phyloP scores from a whole-genome alignment of 495 filamentous ascomycete genomes.

The Amorphotheca resinae region DNA sequence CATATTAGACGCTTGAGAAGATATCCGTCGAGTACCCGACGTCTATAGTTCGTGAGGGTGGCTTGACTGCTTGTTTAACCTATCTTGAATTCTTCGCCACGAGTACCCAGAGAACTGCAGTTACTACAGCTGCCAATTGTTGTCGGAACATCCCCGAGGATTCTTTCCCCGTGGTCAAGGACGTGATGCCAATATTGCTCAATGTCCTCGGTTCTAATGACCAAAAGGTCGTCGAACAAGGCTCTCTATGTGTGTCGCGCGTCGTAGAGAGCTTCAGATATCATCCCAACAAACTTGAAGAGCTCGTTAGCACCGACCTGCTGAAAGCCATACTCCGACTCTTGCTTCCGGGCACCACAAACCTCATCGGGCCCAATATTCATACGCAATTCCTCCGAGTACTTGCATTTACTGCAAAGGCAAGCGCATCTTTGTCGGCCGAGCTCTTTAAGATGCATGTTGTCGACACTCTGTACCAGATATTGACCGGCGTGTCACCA shows the following conservation, averaged over 20 bases:
- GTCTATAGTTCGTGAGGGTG: conserved; percentile 91
- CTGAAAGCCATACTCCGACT: conserved; percentile 81
- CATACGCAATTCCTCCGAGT: conserved; percentile 95
- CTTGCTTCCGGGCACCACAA: conserved; percentile 86
- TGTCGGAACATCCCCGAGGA: conserved; percentile 93
- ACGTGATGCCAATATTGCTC: conserved; percentile 90
- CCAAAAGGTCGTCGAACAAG: conserved; percentile 94
- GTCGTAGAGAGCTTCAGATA: conserved; percentile 95
- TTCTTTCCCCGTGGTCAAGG: conserved; percentile 73
- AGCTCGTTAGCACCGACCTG: conserved; percentile 76
- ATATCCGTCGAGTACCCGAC: conserved; percentile 95
- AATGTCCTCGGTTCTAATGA: conserved; percentile 86
- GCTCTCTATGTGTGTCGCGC: conserved; percentile 88
- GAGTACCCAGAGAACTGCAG: conserved; percentile 89
- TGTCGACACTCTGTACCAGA: conserved; percentile 96
- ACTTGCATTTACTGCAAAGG: conserved; percentile 73
- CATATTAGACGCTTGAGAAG: conserved; percentile 70
- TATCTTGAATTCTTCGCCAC: conserved; percentile 98
- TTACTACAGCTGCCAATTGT: conserved; percentile 95
- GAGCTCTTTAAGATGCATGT: conserved; percentile 95
- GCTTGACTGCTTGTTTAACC: conserved; percentile 81
- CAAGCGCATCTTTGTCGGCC: conserved; percentile 74
- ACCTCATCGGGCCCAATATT: conserved; percentile 87
- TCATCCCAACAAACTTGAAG: conserved; percentile 75
- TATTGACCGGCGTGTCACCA: conserved; percentile 89